Base-by-base conservation (phyloP, 2,329 filamentous ascomycete species). In the Karstenula rhodostoma region DNA sequence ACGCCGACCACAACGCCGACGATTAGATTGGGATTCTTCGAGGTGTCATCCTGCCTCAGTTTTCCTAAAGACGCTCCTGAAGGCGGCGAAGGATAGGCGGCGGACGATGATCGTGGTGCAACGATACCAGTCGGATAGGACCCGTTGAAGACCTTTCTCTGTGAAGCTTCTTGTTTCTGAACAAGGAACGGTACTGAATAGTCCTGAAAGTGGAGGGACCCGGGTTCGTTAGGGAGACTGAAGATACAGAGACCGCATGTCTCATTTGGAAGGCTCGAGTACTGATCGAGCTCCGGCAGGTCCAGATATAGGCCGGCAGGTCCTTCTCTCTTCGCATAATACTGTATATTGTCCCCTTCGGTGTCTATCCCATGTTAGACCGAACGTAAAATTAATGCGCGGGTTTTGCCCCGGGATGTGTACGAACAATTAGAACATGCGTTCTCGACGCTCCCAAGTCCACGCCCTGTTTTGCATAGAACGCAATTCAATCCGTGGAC, bases 401-500 rank as follows among this genome's bases (percentile, higher is more conserved):
- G 46, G 43, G n/a, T 13, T 17, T 6, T 32, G 19, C 27, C 19
- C 15, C 19, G 33, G 25, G 19, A 13, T 35, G n/a, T 12, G 23
- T 23, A 48, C 57, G n/a, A 46, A 61, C 59, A 61, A 35, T 58
- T 61, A n/a, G 52, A 27, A 40, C 59, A 61, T 13, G 59, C 59
- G 27, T 50, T 52, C 19, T 57, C 59, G 19, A 53, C 44, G 6
- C 25, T 22, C 15, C 33, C 48, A n/a, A 12, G 23, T n/a, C 32
- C 37, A 13, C 40, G 27, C 15, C 59, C 59, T 17, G 13, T 23
- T 29, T 2, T 55, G 56, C 59, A 61, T 4, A 51, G 33, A 23
- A 58, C n/a, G 32, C 59, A 61, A 33, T 58, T 56, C 44, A 61
- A 19, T 13, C 40, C 37, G 10, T 58, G 37, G 17, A 17, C 32